These are phyloP conservation scores for Camellia oleifera DNA, from an alignment of 179 eudicot species.

Conservation along the genomic window DNA sequence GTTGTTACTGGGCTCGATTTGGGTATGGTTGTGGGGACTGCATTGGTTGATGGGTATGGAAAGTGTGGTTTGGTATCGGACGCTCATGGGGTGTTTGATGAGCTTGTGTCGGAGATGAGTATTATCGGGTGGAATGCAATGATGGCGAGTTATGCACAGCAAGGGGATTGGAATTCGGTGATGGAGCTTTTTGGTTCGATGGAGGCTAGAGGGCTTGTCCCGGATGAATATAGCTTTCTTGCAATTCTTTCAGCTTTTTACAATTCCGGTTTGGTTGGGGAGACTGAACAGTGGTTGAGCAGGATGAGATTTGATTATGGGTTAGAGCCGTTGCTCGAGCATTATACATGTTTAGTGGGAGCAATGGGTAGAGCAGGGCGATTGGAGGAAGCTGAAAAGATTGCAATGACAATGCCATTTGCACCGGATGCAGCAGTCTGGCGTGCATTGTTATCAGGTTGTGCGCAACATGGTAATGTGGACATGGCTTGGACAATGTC, in stretches of 20 bases:
- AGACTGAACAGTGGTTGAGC: too few species aligned
- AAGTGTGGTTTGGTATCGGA: background rate
- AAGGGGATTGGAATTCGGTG: background rate
- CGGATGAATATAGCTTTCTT: constrained; percentile 10
- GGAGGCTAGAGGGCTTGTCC: background rate
- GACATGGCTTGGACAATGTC: constrained; percentile 2
- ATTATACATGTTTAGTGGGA: background rate
- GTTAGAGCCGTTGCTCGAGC: too few species aligned
- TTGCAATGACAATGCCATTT: constrained; percentile 5
- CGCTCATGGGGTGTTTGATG: background rate
- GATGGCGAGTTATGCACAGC: constrained; percentile 10
- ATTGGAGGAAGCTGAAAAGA: background rate
- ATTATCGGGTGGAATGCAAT: background rate
- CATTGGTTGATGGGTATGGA: constrained; percentile 27
- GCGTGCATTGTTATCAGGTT: background rate
- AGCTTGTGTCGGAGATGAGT: background rate
- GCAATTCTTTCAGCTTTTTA: background rate
- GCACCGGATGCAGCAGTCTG: background rate
- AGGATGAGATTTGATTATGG: too few species aligned
- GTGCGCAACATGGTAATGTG: constrained; percentile 1
- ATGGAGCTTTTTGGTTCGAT: constrained; percentile 1
- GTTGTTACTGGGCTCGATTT: constrained; percentile 38
- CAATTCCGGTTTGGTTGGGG: too few species aligned
- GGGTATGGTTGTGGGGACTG: constrained; percentile 16
- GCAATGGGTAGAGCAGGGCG: constrained; percentile 7